Conservation (phyloP, 805 yeast species). For the Hanseniaspora osmophila region DNA sequence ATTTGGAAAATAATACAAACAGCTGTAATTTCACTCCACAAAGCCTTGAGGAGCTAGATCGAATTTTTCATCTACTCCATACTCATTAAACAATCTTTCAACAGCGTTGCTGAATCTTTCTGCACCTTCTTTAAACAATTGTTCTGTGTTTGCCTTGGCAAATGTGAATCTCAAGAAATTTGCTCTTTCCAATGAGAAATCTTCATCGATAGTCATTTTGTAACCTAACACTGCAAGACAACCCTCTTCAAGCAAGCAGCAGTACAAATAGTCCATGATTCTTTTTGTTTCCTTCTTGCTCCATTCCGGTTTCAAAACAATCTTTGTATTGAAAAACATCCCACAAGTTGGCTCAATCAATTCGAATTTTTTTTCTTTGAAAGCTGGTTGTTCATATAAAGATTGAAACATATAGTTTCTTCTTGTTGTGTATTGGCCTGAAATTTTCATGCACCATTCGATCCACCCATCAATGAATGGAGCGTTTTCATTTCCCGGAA, state of each 20-base stretch:
- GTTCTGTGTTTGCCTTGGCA: slow-evolving; percentile 36
- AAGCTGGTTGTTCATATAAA: slow-evolving; percentile 27
- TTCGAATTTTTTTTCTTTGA: slow-evolving; percentile 26
- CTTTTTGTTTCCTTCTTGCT: slow-evolving; percentile 15
- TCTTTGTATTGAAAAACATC: slow-evolving; percentile 38
- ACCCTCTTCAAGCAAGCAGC: slow-evolving; percentile 33
- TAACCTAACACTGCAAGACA: slow-evolving; percentile 43
- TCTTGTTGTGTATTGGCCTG: slow-evolving; percentile 31
- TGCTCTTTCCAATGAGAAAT: slow-evolving; percentile 28
- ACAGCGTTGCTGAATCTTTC: slow-evolving; percentile 36
- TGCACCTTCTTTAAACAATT: slow-evolving; percentile 36
- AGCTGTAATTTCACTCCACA: background rate
- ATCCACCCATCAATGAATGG: slow-evolving; percentile 29
- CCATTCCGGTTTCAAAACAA: slow-evolving; percentile 21
- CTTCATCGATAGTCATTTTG: slow-evolving; percentile 38
- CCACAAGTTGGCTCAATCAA: slow-evolving; percentile 46
- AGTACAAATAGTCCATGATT: slow-evolving; percentile 30
- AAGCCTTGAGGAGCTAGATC: background rate
- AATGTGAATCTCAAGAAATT: slow-evolving; percentile 47
- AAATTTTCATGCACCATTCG: slow-evolving; percentile 34
- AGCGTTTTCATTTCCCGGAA: too few species aligned
- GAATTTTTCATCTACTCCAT: background rate
- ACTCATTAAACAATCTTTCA: slow-evolving; percentile 22
- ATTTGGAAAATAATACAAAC: background rate
- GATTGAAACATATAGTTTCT: slow-evolving; percentile 26